Percentiles rank a stretch among this genome's conserved stretches.
These are phyloP conservation scores for Lachnellula hyalina DNA, from an alignment of 2,329 filamentous ascomycete genomes.

Conservation along the genomic window DNA sequence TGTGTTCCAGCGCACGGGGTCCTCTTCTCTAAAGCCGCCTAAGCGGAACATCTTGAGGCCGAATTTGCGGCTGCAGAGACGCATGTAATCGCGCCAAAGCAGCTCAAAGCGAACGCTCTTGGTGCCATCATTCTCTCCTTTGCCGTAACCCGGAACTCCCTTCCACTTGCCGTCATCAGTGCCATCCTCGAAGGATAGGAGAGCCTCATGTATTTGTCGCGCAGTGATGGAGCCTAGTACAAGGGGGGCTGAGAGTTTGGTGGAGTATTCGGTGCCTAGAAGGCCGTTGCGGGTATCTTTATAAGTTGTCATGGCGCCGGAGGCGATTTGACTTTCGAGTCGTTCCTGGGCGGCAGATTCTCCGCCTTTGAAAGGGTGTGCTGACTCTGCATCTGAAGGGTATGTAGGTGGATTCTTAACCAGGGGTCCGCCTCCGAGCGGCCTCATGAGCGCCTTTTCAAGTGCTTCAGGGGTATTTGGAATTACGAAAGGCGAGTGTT, in stretches of 20 bases:
- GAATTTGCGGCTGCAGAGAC: slow-evolving; percentile 68
- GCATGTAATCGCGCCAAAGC: slow-evolving; percentile 77
- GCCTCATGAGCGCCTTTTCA: slow-evolving; percentile 49
- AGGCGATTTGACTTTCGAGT: slow-evolving; percentile 54
- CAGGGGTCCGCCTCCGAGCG: slow-evolving; percentile 45
- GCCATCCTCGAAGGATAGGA: slow-evolving; percentile 66
- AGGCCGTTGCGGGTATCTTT: slow-evolving; percentile 68
- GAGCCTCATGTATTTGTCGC: slow-evolving; percentile 63
- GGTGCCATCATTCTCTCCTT: slow-evolving; percentile 69
- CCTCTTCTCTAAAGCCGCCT: slow-evolving; percentile 53
- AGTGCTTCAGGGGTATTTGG: slow-evolving; percentile 50
- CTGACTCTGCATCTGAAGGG: slow-evolving; percentile 50
- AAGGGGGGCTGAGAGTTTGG: slow-evolving; percentile 70
- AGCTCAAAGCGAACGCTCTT: slow-evolving; percentile 66
- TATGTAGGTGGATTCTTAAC: slow-evolving; percentile 47
- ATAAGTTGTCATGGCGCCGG: slow-evolving; percentile 57
- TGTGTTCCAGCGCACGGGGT: slow-evolving; percentile 32
- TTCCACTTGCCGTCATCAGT: slow-evolving; percentile 24
- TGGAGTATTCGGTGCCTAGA: slow-evolving; percentile 65
- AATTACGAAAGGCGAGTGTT: slow-evolving; percentile 58
- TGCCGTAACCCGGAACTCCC: slow-evolving; percentile 46
- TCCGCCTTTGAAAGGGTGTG: slow-evolving; percentile 65
- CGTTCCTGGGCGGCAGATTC: slow-evolving; percentile 55
- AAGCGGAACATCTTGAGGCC: slow-evolving; percentile 57
- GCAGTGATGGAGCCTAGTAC: slow-evolving; percentile 68